Base-by-base conservation (phyloP, 176 grass and related monocot genomes). In the Thalia dealbata region DNA sequence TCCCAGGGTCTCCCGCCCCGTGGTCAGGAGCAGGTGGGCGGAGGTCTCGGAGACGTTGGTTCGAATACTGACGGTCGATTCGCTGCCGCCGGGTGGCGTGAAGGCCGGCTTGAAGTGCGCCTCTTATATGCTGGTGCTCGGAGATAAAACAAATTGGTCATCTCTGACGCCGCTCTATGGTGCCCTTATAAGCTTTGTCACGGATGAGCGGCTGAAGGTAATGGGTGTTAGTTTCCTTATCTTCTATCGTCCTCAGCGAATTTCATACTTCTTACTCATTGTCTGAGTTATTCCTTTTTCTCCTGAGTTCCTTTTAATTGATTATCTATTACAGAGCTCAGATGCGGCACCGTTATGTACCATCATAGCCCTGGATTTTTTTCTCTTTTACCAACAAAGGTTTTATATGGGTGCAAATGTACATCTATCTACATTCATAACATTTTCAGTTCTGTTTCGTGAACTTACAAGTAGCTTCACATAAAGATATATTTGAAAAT, bases 61-160 rank as follows among this genome's bases (percentile, higher is more conserved):
- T 45, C 83, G 84, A 14, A 81, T 97, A 44, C 76, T 97, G 35
- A 83, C 86, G 16, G 86, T 97, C 69, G 80, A 82, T 64, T 88
- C 83, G 69, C 80, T 83, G 25, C 82, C 78, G 2, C 84, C 88
- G 23, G 48, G 78, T 2, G 89, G 89, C 24, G 78, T 92, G 1
- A 90, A 81, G 78, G 85, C 87, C 11, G 93, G 93, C 67, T 56
- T 90, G 73, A 92, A 82, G 81, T 97, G 93, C 77, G 78, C 90
- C 23, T 81, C 85, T 26, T 81, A 89, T 81, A 69, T 97, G 73
- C 84, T 97, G 18, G 84, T 79, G 15, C 67, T 50, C 10, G 89
- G 87, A 32, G 93, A 91, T 22, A 90, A 84, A 41, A 65, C 73
- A 38, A 90, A 76, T 81, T 97, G 93, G 93, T 71, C 75, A 58